Conservation (phyloP, 768 basidiomycete genomes). For the Tulasnella sp. region DNA sequence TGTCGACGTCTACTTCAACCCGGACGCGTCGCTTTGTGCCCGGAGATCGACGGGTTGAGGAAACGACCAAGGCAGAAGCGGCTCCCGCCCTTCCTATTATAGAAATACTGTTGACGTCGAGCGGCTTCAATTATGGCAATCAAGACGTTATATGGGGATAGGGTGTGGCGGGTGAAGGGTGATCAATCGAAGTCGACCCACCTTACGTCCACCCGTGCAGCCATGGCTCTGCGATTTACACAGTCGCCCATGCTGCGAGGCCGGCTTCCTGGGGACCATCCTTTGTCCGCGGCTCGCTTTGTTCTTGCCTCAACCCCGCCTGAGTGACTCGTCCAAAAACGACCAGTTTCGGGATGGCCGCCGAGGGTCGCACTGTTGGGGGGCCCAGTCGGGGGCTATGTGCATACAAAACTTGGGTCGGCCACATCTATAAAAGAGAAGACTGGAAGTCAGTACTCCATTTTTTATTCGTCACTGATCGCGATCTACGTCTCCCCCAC, state of each 20-base stretch:
- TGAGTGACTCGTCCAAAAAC: conserved; percentile 2
- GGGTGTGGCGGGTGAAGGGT: conserved; percentile 1
- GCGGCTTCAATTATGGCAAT: no score
- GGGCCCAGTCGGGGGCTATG: conserved; percentile 8
- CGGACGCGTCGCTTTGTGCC: no score
- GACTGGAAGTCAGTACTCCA: conserved; percentile 5
- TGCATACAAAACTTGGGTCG: conserved; percentile 13
- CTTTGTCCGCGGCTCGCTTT: conserved; percentile 8
- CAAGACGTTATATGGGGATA: conserved; percentile 6
- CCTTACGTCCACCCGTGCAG: neutral
- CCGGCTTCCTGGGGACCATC: no score
- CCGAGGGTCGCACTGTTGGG: conserved; percentile 6
- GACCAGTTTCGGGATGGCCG: conserved; percentile 7
- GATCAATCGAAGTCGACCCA: conserved; percentile 4
- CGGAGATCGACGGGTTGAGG: no score
- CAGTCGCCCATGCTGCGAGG: neutral
- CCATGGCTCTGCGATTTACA: conserved; percentile 3
- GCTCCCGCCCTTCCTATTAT: no score
- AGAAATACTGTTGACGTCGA: no score
- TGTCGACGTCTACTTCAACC: no score
- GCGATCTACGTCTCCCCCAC: no score
- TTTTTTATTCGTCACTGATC: neutral
- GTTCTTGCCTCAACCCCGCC: conserved; percentile 14
- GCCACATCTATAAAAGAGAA: conserved; percentile 3
- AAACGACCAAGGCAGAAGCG: no score